These are phyloP conservation scores for Sphagnurus paluster DNA, from an alignment of 1,284 basidiomycete genomes.

Conservation along the genomic window DNA sequence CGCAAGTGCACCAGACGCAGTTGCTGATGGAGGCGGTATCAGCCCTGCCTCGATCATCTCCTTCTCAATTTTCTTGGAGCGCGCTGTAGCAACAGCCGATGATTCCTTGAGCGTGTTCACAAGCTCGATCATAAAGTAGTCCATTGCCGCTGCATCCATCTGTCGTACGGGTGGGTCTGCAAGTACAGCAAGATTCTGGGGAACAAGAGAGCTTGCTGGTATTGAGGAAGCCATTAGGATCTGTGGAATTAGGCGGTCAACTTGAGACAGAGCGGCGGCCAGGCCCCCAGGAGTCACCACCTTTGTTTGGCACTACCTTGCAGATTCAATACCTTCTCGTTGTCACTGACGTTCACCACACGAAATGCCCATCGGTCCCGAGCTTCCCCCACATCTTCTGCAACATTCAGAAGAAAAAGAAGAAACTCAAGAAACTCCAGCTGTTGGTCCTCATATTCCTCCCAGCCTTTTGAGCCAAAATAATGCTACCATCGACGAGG, in stretches of 20 bases:
- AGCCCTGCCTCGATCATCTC: constrained; percentile 78
- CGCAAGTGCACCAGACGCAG: constrained; percentile 38
- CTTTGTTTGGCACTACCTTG: constrained; percentile 12
- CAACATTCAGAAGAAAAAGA: constrained; percentile 20
- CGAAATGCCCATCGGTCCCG: constrained; percentile 54
- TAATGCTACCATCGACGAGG: constrained; percentile 31
- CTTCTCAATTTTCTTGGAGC: constrained; percentile 63
- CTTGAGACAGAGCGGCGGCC: no score
- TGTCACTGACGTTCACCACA: constrained; percentile 9
- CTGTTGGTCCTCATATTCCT: constrained; percentile 32
- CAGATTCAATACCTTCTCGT: constrained; percentile 9
- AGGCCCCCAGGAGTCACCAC: no score
- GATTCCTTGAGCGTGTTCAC: constrained; percentile 73
- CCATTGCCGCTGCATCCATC: constrained; percentile 77
- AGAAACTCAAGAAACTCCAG: constrained; percentile 17
- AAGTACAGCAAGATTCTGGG: constrained; percentile 45
- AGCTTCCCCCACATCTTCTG: constrained; percentile 44
- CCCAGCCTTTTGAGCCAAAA: constrained; percentile 19
- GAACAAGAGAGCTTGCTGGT: constrained; percentile 33
- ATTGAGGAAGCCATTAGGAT: constrained; percentile 33
- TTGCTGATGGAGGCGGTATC: constrained; percentile 46
- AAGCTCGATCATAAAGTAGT: constrained; percentile 84
- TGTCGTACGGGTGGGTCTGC: constrained; percentile 60
- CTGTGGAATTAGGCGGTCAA: constrained; percentile 33
- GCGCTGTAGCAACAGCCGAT: constrained; percentile 64